These are phyloP conservation scores for Cyberlindnera galapagoensis DNA, from an alignment of 805 yeast species.

Conservation along the genomic window DNA sequence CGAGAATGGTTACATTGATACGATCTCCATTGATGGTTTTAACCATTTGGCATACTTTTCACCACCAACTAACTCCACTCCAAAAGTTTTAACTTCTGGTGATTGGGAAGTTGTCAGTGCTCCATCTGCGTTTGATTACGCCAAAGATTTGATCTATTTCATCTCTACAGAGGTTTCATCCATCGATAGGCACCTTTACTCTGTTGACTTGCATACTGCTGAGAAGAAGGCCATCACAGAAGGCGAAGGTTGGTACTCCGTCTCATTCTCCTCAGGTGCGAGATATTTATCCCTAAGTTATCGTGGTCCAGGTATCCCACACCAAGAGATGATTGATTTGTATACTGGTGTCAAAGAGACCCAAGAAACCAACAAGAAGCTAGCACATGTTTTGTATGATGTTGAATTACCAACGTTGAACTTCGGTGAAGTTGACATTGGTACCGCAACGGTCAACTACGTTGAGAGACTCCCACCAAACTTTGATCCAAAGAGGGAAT, in stretches of 20 bases:
- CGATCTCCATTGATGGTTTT: slow-evolving; percentile 54
- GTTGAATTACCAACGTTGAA: slow-evolving; percentile 53
- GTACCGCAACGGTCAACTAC: slow-evolving; percentile 47
- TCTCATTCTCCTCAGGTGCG: slow-evolving; percentile 74
- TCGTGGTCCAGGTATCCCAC: slow-evolving; percentile 74
- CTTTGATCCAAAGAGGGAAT: slow-evolving; percentile 48
- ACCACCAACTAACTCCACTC: slow-evolving; percentile 54
- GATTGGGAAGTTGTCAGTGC: slow-evolving; percentile 88
- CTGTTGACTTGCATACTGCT: slow-evolving; percentile 49
- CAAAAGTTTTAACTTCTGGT: slow-evolving; percentile 63
- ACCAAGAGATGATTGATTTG: slow-evolving; percentile 63
- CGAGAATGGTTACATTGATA: slow-evolving; percentile 75
- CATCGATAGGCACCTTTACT: slow-evolving; percentile 76
- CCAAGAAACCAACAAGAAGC: slow-evolving; percentile 34
- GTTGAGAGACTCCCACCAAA: slow-evolving; percentile 72
- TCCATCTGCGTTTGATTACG: slow-evolving; percentile 53
- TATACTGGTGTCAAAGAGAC: slow-evolving; percentile 27
- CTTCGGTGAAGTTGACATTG: slow-evolving; percentile 49
- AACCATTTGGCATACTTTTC: slow-evolving; percentile 80
- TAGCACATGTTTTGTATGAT: slow-evolving; percentile 31
- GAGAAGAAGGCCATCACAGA: slow-evolving; percentile 29
- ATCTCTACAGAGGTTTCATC: slow-evolving; percentile 72
- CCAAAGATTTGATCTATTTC: slow-evolving; percentile 47
- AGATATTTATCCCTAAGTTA: slow-evolving; percentile 66
- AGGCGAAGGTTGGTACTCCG: slow-evolving; percentile 59